Evolutionary conservation across 1,284 basidiomycete species (phyloP), one percentile per base, ranked within the genome.

Genomic region (Chalciporus sp.): DNA sequence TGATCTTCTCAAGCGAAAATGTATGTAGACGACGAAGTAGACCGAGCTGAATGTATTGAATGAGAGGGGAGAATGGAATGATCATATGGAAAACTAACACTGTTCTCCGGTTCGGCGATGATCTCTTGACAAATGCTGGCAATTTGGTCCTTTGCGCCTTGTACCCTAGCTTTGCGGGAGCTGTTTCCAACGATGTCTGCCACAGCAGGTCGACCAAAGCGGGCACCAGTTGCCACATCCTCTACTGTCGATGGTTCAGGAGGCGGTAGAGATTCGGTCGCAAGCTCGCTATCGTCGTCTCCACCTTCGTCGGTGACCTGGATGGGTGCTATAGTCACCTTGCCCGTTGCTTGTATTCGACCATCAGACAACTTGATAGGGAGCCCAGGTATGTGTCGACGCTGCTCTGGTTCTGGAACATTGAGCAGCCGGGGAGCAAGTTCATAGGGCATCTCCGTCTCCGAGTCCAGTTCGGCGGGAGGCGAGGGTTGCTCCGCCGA

Each of bases 41-140:
- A 29, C 93, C 92, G 46, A 94, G 77, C 93, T 96, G 55, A 20
- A 59, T 33, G 48, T 51, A 51, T 46, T 53, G 42, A 42, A 53
- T 68, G 57, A 61, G 55, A 59, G 53, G 51, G 52, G 20, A 60
- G 50, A 41, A 51, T 46, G 49, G 48, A 53, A 51, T 50, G 26
- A 40, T 41, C 52, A 48, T 41, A 52, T 52, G 47, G 61, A 20
- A 43, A 46, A 74, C 85, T 60, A 62, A 92, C 90, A 58, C 84
- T 87, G 65, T 89, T 91, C 72, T 93, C 90, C 20, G 89, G 90
- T 61, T 95, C 94, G 27, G 88, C 81, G 52, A 95, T 75, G 54
- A 96, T 92, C 62, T 95, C 94, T 64, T 95, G 91, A 72, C 95
- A 94, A 44, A 95, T 84, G 28, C 80, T 76, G 2, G 94, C 94